These are phyloP conservation scores for Penicillium sp. DNA, from an alignment of 2,329 filamentous ascomycete genomes.

Conservation along the genomic window DNA sequence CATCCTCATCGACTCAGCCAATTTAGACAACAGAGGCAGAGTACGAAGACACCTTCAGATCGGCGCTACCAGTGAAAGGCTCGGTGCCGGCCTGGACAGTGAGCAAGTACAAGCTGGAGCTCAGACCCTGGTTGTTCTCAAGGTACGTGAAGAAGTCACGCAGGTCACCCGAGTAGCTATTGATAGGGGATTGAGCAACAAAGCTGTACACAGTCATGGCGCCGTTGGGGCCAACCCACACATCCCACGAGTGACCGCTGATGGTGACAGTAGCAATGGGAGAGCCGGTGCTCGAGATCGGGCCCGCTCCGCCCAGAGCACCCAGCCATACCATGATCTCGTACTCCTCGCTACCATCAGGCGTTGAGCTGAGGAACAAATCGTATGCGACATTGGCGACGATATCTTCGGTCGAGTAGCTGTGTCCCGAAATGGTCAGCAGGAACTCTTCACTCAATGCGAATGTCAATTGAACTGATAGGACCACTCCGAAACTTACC, in stretches of 20 bases:
- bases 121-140: slow-evolving; percentile 37
- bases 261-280: slow-evolving; percentile 56
- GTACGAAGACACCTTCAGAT: slow-evolving; percentile 32
- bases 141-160: slow-evolving; percentile 60
- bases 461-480: too few species aligned
- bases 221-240: slow-evolving; percentile 63
- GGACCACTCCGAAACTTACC: slow-evolving; percentile 20
- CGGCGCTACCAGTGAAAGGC: slow-evolving; percentile 36
- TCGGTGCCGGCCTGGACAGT: slow-evolving; percentile 46
- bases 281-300: slow-evolving; percentile 52
- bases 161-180: slow-evolving; percentile 58
- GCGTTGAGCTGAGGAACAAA: slow-evolving; percentile 55
- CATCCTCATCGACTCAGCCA: background rate
- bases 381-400: slow-evolving; percentile 63
- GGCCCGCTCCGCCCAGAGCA: slow-evolving; percentile 57
- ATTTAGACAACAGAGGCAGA: slow-evolving; percentile 29
- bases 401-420: slow-evolving; percentile 51
- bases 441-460: background rate
- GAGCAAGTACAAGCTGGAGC: slow-evolving; percentile 52
- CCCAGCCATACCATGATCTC: slow-evolving; percentile 68
- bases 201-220: slow-evolving; percentile 60
- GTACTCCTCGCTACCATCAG: slow-evolving; percentile 51
- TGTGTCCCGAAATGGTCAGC: slow-evolving; percentile 6
- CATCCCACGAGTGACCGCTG: slow-evolving; percentile 55
- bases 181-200: slow-evolving; percentile 50